These are phyloP conservation scores for Ganoderma resinaceum DNA, from an alignment of 1,284 basidiomycete species.

Conservation along the genomic window DNA sequence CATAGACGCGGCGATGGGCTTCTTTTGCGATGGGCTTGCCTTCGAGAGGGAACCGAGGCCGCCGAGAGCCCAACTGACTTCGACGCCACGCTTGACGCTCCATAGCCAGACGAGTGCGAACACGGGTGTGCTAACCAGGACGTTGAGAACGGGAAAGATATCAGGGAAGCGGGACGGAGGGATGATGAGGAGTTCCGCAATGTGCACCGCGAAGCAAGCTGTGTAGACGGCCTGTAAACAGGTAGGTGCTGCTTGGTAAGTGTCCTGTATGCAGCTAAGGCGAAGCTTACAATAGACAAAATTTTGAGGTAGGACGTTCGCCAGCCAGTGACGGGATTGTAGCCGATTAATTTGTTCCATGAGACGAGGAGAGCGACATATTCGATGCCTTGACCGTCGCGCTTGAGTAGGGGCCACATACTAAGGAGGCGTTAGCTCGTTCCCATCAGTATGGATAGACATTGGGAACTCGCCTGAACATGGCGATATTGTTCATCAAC, in stretches of 20 bases:
- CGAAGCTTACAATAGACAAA: conserved; percentile 63
- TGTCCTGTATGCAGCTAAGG: not conserved
- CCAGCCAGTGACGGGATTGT: conserved; percentile 61
- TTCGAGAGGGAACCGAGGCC: conserved; percentile 41
- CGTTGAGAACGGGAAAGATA: conserved; percentile 85
- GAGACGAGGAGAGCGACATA: conserved; percentile 71
- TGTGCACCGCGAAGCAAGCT: conserved; percentile 64
- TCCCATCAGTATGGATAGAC: too few species aligned
- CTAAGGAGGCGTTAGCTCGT: conserved; percentile 47
- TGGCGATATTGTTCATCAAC: conserved; percentile 85
- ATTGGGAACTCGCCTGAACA: conserved; percentile 74
- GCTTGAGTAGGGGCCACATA: conserved; percentile 89
- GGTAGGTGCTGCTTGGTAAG: too few species aligned
- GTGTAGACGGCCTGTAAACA: conserved; percentile 62
- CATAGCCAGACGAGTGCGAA: conserved; percentile 80
- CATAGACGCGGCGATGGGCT: conserved; percentile 4
- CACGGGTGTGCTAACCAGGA: conserved; percentile 81
- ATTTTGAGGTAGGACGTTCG: conserved; percentile 57
- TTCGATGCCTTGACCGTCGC: conserved; percentile 81
- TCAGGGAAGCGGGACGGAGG: conserved; percentile 85
- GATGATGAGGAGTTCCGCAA: conserved; percentile 64
- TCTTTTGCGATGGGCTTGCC: conserved; percentile 6
- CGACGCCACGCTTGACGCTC: conserved; percentile 76
- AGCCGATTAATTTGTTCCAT: conserved; percentile 88
- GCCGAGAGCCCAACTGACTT: conserved; percentile 69